A percentile compares a stretch with the other conserved stretches of the same genome.
These are phyloP conservation scores for Tephrocybe rancida DNA, from an alignment of 768 basidiomycete genomes.

Conservation along the genomic window DNA sequence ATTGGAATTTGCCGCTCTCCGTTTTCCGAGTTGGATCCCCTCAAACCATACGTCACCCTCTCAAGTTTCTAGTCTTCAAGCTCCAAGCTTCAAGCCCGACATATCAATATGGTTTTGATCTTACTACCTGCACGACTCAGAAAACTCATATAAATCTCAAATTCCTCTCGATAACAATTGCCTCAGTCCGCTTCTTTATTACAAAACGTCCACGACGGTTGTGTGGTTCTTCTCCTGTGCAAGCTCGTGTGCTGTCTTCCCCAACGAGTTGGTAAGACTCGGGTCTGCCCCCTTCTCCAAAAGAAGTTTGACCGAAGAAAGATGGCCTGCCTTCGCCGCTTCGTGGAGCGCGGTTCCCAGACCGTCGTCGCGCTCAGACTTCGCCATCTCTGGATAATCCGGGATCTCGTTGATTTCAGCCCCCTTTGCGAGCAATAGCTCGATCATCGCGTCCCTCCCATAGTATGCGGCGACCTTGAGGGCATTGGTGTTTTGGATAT, in stretches of 20 bases:
- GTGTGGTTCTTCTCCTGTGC: neutral
- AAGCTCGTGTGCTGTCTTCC: constrained; percentile 9
- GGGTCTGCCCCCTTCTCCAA: constrained; percentile 4
- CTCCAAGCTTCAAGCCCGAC: no score
- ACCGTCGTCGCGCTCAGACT: constrained; percentile 12
- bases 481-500: constrained; percentile 14
- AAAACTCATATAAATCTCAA: no score
- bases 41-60: no score
- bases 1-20: no score
- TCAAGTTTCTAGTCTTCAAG: no score
- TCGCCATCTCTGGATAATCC: constrained; percentile 10
- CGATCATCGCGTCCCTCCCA: constrained; percentile 14
- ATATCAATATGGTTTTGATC: no score
- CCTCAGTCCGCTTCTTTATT: neutral
- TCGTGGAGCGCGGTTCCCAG: constrained; percentile 19
- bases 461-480: constrained; percentile 17
- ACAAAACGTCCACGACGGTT: neutral
- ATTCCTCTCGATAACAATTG: neutral
- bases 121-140: no score
- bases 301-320: constrained; percentile 6
- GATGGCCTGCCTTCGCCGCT: constrained; percentile 14
- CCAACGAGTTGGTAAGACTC: neutral
- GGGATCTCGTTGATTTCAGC: constrained; percentile 18
- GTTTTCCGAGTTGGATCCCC: no score
- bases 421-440: constrained; percentile 13